These are phyloP conservation scores for Neltuma alba DNA, from an alignment of 306 rosid genomes.

Conservation along the genomic window DNA sequence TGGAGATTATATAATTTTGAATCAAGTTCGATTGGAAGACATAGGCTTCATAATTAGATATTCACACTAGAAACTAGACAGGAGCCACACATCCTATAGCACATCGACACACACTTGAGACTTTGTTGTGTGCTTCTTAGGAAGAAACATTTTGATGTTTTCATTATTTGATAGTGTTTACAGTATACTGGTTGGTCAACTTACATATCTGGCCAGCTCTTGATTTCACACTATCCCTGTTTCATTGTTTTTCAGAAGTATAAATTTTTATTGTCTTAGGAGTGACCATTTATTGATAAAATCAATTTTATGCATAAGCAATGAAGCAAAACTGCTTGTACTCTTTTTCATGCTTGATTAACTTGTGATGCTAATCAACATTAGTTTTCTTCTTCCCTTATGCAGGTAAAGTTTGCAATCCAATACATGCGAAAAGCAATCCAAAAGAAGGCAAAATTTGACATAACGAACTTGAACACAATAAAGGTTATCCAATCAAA, in stretches of 20 bases:
- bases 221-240: slow-evolving; percentile 1
- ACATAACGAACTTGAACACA: slow-evolving; percentile 78
- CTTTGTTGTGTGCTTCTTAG: not conserved
- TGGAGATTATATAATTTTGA: not conserved
- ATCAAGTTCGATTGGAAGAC: slow-evolving; percentile 2
- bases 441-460: slow-evolving; percentile 98
- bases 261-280: not conserved
- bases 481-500: slow-evolving; percentile 60
- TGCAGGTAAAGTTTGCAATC: slow-evolving; percentile 94
- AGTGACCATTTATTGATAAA: slow-evolving; percentile 13
- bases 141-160: slow-evolving; percentile 15
- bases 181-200: not conserved
- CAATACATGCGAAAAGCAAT: slow-evolving; percentile 92
- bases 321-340: slow-evolving; percentile 6
- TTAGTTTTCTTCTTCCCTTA: slow-evolving; percentile 27
- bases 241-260: slow-evolving; percentile 20
- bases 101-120: not conserved
- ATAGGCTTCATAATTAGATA: slow-evolving; percentile 1
- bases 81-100: not conserved
- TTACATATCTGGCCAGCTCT: not conserved
- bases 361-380: not conserved
- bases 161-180: not conserved
- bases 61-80: not conserved
- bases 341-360: not conserved
- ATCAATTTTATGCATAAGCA: slow-evolving; percentile 8